These are phyloP conservation scores for Microsporum canis DNA, from an alignment of 2,329 filamentous ascomycete genomes.

Conservation along the genomic window DNA sequence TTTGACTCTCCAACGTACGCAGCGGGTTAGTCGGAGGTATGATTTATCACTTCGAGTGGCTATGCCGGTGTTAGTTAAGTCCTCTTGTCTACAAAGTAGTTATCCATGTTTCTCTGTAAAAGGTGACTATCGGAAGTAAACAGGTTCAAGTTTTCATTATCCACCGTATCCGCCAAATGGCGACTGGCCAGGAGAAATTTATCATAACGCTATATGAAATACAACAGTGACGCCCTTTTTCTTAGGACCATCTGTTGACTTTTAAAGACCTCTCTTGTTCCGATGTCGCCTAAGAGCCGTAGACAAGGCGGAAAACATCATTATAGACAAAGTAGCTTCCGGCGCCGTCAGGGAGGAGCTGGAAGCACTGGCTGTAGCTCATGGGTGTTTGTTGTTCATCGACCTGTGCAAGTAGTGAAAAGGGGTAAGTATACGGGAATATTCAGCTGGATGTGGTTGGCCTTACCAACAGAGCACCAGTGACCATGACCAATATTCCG, in stretches of 20 bases:
- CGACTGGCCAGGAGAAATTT: background rate
- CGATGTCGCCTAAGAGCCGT: background rate
- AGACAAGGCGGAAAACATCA: constrained; percentile 88
- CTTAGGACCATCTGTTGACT: background rate
- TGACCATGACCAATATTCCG: constrained; percentile 76
- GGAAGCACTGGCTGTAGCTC: constrained; percentile 85
- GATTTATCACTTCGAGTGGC: background rate
- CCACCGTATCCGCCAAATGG: background rate
- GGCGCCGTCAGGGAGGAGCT: constrained; percentile 56
- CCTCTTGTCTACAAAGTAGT: background rate
- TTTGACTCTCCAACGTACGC: background rate
- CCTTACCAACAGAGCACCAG: constrained; percentile 69
- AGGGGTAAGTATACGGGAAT: background rate
- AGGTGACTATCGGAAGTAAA: background rate
- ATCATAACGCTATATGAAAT: background rate
- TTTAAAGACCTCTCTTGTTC: background rate
- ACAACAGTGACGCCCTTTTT: background rate
- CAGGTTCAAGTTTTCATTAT: background rate
- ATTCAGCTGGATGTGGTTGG: constrained; percentile 4
- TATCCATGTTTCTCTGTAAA: background rate
- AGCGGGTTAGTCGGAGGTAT: background rate
- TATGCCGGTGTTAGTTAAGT: background rate
- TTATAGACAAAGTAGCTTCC: constrained; percentile 81
- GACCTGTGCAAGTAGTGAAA: constrained; percentile 43
- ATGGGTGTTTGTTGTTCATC: constrained; percentile 78